Base-by-base conservation (phyloP, 805 yeast species). In the Yueomyces sp. region DNA sequence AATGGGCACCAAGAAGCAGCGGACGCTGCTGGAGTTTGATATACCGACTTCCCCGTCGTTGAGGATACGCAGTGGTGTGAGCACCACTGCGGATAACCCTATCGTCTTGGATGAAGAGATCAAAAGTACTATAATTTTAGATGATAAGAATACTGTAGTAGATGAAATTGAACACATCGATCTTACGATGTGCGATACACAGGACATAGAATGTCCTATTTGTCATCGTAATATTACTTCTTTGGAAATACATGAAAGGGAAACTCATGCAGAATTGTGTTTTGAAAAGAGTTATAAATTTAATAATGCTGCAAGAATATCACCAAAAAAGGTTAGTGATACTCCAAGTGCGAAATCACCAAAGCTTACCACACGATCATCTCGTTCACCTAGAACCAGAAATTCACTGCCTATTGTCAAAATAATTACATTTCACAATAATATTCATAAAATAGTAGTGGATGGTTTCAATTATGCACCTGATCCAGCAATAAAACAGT, bases 381-480 rank as follows among this genome's bases (percentile, higher is more conserved):
- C 19, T 19, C 19, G 19, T 19, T 19, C 19, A 19, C 19, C 19
- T 19, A 19, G 19, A 19, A 19, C 19, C 19, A 19, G 19, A 19
- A 30, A 44, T 4, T 68, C 68, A 1, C 69, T 79, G 2, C 86
- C 86, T 0, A 63, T 64, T 0, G 66, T 77, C 42, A 81, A 81
- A 52, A 65, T 71, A 4, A 50, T 81, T 26, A 49, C 57, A 0
- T 76, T 81, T 45, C 63, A 59, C 6, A 47, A 52, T 3, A 44
- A 48, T 11, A 45, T 47, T 9, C 54, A 56, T 38, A 63, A 68
- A 44, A 51, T 75, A 2, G 73, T 79, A 0, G 85, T 82, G 28
- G 92, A 82, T 62, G 87, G 87, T 0, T 76, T 82, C 60, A 58
- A 59, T 39, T 61, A 47, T 43, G 53, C 46, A 6, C 67, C 72